Conservation (phyloP, 768 basidiomycete species). For the Naganishia randhawae region DNA sequence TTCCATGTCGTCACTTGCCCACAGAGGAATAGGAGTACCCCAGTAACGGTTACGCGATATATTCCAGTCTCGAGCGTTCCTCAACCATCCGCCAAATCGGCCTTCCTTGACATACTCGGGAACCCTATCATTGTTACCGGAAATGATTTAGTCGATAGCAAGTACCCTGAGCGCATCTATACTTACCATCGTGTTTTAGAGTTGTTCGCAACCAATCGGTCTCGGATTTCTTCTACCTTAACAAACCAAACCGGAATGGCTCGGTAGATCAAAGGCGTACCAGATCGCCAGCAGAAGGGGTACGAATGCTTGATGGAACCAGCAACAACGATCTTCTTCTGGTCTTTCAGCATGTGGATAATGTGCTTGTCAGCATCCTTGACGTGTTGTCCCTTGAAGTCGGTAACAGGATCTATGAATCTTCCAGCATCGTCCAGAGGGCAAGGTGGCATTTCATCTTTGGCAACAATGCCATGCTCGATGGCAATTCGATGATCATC, state of each 20-base stretch:
- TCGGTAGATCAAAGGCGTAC: constrained; percentile 90
- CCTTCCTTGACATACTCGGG: constrained; percentile 84
- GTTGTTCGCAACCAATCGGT: constrained; percentile 86
- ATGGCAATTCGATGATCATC: constrained; percentile 94
- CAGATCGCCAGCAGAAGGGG: constrained; percentile 98
- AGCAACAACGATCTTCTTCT: constrained; percentile 81
- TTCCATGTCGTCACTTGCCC: constrained; percentile 87
- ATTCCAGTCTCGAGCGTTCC: constrained; percentile 99
- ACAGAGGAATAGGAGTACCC: constrained; percentile 96
- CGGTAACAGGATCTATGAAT: constrained; percentile 83
- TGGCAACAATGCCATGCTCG: constrained; percentile 71
- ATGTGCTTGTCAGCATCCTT: constrained; percentile 97
- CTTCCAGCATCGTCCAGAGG: constrained; percentile 85
- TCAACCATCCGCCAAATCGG: constrained; percentile 94
- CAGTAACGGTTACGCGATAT: constrained; percentile 98
- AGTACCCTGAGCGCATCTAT: background rate
- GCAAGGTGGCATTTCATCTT: constrained; percentile 92
- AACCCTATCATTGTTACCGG: constrained; percentile 59
- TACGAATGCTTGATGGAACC: constrained; percentile 84
- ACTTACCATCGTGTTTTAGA: constrained; percentile 74
- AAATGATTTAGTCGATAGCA: background rate
- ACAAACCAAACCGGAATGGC: constrained; percentile 97
- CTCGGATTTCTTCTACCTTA: constrained; percentile 74
- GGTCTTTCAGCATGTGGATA: constrained; percentile 80
- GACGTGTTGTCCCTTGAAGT: constrained; percentile 81